Conservation (phyloP, 768 basidiomycete species). For the Termitomyces sp. region DNA sequence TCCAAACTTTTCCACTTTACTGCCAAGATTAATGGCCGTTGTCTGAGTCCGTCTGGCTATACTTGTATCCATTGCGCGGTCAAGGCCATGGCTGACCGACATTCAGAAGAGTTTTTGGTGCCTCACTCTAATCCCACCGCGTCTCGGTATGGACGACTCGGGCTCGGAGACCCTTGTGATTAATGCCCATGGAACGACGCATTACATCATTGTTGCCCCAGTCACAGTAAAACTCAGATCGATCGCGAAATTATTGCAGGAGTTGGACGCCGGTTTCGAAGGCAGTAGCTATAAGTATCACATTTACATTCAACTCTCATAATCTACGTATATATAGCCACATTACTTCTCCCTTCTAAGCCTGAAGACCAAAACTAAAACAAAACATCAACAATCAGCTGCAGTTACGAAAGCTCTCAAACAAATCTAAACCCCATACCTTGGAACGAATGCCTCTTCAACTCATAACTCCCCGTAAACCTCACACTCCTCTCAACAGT, state of each 20-base stretch:
- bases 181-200: too few relatives aligned
- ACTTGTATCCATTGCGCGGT: slow-evolving; percentile 6
- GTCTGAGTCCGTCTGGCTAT: not conserved
- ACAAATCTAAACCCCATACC: slow-evolving; percentile 21
- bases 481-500: slow-evolving; percentile 26
- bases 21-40: not conserved
- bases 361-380: not conserved
- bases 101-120: too few relatives aligned
- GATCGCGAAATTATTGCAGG: too few relatives aligned
- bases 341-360: not conserved
- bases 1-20: not conserved
- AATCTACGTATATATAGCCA: not conserved
- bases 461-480: slow-evolving; percentile 34
- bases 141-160: not conserved
- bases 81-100: slow-evolving; percentile 3
- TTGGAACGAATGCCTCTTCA: slow-evolving; percentile 51
- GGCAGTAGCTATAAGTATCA: too few relatives aligned
- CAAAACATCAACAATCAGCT: not conserved
- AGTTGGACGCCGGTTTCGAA: too few relatives aligned
- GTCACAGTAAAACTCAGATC: too few relatives aligned
- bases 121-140: too few relatives aligned
- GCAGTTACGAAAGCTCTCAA: not conserved
- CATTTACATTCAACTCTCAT: too few relatives aligned
- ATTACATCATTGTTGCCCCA: too few relatives aligned
- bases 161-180: slow-evolving; percentile 23